Evolutionary conservation across 2,329 filamentous ascomycete species (phyloP).

Genomic region (Calonectria ilicicola): DNA sequence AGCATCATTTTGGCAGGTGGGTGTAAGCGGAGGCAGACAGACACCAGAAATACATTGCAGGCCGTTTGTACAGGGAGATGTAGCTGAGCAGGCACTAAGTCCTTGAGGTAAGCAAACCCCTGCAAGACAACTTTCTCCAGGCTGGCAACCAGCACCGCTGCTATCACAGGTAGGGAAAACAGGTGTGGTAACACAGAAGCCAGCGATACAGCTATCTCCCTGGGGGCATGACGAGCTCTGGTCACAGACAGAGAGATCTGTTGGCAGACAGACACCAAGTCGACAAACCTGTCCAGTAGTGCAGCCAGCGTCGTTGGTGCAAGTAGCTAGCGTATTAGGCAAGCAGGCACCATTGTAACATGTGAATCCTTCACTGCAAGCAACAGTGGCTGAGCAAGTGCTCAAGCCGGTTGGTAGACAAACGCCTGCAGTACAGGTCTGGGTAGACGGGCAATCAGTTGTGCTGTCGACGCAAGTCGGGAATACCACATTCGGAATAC

Average conservation of each 20-base stretch:
- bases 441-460: not conserved
- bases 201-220: not conserved
- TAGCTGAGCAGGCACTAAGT: not conserved
- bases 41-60: not conserved
- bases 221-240: not conserved
- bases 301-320: not conserved
- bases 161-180: not conserved
- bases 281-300: not conserved
- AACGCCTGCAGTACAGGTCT: not conserved
- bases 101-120: conserved; percentile 6
- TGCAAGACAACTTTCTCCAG: not conserved
- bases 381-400: not conserved
- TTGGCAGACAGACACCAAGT: not conserved
- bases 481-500: not conserved
- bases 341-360: not conserved
- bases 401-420: not conserved
- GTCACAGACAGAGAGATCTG: not conserved
- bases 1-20: not conserved
- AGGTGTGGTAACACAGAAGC: not conserved
- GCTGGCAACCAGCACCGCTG: not conserved
- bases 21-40: not conserved
- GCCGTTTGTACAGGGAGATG: not conserved
- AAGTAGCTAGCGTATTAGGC: not conserved
- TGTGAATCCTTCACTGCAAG: not conserved
- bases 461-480: not conserved